Conservation (phyloP, 2,329 filamentous ascomycete genomes). For the Epichloe glyceriae region DNA sequence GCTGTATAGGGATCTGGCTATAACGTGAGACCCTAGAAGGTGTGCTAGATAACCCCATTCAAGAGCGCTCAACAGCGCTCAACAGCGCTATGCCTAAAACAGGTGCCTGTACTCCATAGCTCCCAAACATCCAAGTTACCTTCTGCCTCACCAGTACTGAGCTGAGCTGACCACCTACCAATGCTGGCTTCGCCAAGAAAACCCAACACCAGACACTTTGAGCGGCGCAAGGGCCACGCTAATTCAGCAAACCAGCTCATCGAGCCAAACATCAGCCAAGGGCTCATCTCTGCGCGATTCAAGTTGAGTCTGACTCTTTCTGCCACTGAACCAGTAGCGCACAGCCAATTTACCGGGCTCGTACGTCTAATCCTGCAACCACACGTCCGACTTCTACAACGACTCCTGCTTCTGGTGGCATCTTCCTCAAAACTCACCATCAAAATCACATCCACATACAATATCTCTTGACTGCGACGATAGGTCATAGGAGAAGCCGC, state of each 20-base stretch:
- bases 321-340: background rate
- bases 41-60: no score
- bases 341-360: background rate
- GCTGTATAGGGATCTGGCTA: no score
- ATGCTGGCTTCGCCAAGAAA: conserved; percentile 7
- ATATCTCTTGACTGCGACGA: conserved; percentile 8
- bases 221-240: conserved; percentile 1
- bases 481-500: conserved; percentile 2
- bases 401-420: background rate
- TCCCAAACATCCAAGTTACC: conserved; percentile 17
- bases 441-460: background rate
- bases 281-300: background rate
- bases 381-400: background rate
- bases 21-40: no score
- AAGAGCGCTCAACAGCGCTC: no score
- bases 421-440: background rate
- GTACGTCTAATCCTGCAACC: background rate
- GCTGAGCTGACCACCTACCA: conserved; percentile 12
- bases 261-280: background rate
- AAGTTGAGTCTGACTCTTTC: background rate
- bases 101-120: conserved; percentile 14
- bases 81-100: conserved; percentile 20
- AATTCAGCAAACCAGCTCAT: background rate
- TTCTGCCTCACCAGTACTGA: conserved; percentile 16
- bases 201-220: background rate